These are phyloP conservation scores for Coniella vitis DNA, from an alignment of 2,329 filamentous ascomycete genomes.

Conservation along the genomic window DNA sequence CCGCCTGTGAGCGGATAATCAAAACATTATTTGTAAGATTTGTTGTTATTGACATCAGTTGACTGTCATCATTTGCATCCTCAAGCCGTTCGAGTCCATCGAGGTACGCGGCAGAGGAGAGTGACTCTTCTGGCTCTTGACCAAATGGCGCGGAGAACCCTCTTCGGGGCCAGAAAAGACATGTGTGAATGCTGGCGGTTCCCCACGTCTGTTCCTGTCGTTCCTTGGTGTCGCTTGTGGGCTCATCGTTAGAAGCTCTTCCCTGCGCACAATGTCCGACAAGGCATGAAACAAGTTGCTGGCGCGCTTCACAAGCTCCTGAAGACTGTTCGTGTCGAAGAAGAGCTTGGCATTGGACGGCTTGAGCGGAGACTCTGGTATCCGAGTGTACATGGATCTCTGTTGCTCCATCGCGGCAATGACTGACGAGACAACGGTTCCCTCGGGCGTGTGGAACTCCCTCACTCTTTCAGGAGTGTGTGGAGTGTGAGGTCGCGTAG, in stretches of 20 bases:
- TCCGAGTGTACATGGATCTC: conserved; percentile 36
- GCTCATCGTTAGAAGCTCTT: conserved; percentile 51
- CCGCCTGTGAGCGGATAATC: conserved; percentile 9
- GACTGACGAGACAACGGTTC: conserved; percentile 51
- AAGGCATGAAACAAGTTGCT: conserved; percentile 52
- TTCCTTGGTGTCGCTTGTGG: conserved; percentile 44
- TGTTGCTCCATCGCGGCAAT: conserved; percentile 58
- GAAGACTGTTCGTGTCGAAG: conserved; percentile 63
- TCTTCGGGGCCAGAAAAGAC: conserved; percentile 58
- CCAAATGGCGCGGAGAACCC: conserved; percentile 44
- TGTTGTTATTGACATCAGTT: conserved; percentile 30
- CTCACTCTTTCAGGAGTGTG: conserved; percentile 32
- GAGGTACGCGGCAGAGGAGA: conserved; percentile 44
- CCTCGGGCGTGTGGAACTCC: conserved; percentile 25
- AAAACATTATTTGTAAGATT: conserved; percentile 14
- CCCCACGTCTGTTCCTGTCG: conserved; percentile 41
- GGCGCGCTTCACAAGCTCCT: conserved; percentile 57
- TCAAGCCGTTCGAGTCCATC: conserved; percentile 42
- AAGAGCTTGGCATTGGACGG: conserved; percentile 49
- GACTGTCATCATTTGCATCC: conserved; percentile 60
- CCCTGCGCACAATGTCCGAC: conserved; percentile 52
- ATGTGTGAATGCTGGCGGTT: conserved; percentile 60
- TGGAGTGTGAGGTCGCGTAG: conserved; percentile 27
- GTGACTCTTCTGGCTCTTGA: conserved; percentile 48
- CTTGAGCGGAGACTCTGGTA: conserved; percentile 26